Conservation (phyloP, 768 basidiomycete genomes). For the Termitomyces sp. region DNA sequence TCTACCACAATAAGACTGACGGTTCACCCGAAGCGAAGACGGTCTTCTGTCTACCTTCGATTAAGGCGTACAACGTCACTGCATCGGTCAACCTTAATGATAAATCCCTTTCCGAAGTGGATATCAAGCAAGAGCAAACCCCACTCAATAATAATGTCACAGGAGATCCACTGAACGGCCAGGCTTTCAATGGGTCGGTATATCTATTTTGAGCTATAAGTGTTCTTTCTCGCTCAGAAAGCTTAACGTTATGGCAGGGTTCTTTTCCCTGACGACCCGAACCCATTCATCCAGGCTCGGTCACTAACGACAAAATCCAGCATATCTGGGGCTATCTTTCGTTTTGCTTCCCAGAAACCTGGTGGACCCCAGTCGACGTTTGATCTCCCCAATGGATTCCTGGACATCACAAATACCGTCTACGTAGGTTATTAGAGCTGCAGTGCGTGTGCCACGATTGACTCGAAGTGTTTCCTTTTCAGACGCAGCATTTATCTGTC, state of each 20-base stretch:
- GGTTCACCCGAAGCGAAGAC: slow-evolving; percentile 37
- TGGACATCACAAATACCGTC: slow-evolving; percentile 44
- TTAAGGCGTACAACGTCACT: slow-evolving; percentile 39
- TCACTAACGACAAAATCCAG: slow-evolving; percentile 45
- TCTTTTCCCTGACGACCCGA: slow-evolving; percentile 33
- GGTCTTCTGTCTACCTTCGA: slow-evolving; percentile 56
- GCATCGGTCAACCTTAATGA: slow-evolving; percentile 43
- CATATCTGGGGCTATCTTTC: slow-evolving; percentile 61
- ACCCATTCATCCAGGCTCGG: slow-evolving; percentile 50
- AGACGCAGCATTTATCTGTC: slow-evolving; percentile 57
- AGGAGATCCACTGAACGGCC: slow-evolving; percentile 38
- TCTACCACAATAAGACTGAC: slow-evolving; percentile 32
- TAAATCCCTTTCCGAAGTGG: slow-evolving; percentile 36
- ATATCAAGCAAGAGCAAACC: slow-evolving; percentile 21
- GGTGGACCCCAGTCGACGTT: slow-evolving; percentile 44
- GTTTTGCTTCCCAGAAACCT: slow-evolving; percentile 38
- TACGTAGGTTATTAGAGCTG: slow-evolving; percentile 39
- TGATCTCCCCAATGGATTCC: slow-evolving; percentile 44
- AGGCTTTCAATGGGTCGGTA: slow-evolving; percentile 57
- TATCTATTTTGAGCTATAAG: neutral
- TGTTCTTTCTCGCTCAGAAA: neutral
- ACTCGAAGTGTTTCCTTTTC: neutral
- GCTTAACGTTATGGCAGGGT: slow-evolving; percentile 27
- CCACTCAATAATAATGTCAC: slow-evolving; percentile 52
- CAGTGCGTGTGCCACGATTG: neutral